Evolutionary conservation across 2,329 filamentous ascomycete genomes (phyloP).

Genomic region (Venturia nashicola): DNA sequence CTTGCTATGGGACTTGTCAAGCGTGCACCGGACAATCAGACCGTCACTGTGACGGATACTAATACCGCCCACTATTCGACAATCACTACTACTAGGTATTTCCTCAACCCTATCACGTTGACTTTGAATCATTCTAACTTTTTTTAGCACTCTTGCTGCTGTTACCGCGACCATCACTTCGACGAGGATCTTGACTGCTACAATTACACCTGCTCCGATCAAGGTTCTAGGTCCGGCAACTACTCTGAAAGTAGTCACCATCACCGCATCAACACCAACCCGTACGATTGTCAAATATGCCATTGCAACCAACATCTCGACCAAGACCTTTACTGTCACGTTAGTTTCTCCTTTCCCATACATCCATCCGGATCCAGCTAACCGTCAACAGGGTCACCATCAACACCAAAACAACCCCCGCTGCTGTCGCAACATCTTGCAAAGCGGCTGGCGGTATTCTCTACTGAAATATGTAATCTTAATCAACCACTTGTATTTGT

Average conservation of each 20-base stretch:
- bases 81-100: conserved; percentile 11
- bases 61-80: conserved; percentile 19
- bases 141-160: neutral
- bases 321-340: conserved; percentile 13
- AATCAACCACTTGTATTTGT: too few relatives aligned
- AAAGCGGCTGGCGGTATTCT: conserved; percentile 13
- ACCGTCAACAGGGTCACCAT: conserved; percentile 14
- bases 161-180: conserved; percentile 2
- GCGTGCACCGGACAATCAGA: conserved; percentile 24
- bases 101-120: conserved; percentile 11
- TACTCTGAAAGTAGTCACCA: conserved; percentile 13
- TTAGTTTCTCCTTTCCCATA: conserved; percentile 12
- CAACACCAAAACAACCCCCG: conserved; percentile 16
- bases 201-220: conserved; percentile 16
- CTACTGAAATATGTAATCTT: neutral
- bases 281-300: conserved; percentile 14
- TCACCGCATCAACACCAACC: conserved; percentile 19
- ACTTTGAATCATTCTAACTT: neutral
- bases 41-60: conserved; percentile 21
- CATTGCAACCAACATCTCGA: conserved; percentile 14
- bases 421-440: conserved; percentile 15
- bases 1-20: conserved; percentile 14
- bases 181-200: conserved; percentile 12
- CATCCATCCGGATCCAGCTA: neutral
- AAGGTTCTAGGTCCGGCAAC: conserved; percentile 16